Evolutionary conservation across 331 rosid genomes (phyloP), one percentile per base, ranked within the genome.

Genomic region (Dryas integrifolia): DNA sequence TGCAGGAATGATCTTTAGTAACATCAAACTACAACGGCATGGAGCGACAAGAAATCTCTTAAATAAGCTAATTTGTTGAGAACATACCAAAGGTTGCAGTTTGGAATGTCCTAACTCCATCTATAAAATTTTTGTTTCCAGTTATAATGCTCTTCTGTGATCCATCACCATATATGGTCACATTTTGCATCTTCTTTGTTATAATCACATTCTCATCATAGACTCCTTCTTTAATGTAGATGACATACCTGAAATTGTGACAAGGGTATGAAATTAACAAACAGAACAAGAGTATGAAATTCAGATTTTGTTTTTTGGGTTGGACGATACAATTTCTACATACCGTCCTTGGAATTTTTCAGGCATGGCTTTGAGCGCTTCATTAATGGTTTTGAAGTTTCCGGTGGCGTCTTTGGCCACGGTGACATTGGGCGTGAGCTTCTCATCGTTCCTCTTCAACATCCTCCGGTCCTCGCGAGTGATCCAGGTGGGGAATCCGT

Each of bases 81-180:
- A 38, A 9, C 82, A 9, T 84, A 92, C 97, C 93, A 67, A 95
- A 95, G n/a, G 82, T 40, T 57, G 99, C 97, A n/a, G 96, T 95
- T 46, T 69, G 76, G 85, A 87, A 86, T 1, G 92, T 87, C 45
- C 86, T 85, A 35, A 81, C 86, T 61, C 96, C 96, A 30, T 92
- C 98, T 48, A 69, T 85, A 7, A 51, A 80, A 77, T 90, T 95
- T 58, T 88, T 89, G 63, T 45, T 85, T 40, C 99, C 98, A 3
- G 95, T 87, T 81, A 95, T 78, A 61, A 92, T 74, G 65, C 83
- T 92, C 80, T 95, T 95, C 26, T 87, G 97, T 8, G 99, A 90
- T 39, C 99, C 98, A 41, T 95, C 99, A 48, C 99, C 99, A 13
- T 85, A 95, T 45, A 95, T 74, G 43, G 99, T 95, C 47, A 95